phyloP scores from a whole-genome alignment of 768 basidiomycete genomes.

The Russula foetens region DNA sequence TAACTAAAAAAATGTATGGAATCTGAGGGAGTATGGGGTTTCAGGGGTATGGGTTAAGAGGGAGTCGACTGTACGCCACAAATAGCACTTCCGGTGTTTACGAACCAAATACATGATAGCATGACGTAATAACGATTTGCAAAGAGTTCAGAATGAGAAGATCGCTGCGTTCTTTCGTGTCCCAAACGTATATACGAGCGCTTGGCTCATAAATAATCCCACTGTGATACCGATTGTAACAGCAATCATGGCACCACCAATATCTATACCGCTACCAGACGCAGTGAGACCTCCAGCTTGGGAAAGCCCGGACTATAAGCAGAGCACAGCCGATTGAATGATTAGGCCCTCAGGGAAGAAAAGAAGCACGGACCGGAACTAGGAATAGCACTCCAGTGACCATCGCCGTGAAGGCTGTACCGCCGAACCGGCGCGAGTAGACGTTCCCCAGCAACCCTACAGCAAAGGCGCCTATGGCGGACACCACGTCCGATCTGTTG shows the following conservation, averaged over 20 bases:
- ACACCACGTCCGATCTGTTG: conserved; percentile 73
- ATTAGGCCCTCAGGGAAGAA: neutral
- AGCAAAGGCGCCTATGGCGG: conserved; percentile 74
- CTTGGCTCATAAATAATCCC: conserved; percentile 78
- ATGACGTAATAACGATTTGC: neutral
- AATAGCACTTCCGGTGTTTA: neutral
- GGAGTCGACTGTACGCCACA: no score
- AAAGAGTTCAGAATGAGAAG: conserved; percentile 53
- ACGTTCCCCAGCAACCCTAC: conserved; percentile 69
- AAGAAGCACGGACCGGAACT: conserved; percentile 54
- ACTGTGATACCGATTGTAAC: conserved; percentile 86
- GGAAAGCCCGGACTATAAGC: conserved; percentile 63
- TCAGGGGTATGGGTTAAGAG: no score
- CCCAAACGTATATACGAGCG: conserved; percentile 78
- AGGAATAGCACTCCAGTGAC: conserved; percentile 83
- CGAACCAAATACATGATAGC: neutral
- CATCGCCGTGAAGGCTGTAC: conserved; percentile 85
- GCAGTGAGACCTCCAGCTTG: conserved; percentile 82
- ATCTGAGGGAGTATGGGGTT: no score
- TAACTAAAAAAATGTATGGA: no score
- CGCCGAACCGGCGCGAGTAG: conserved; percentile 71
- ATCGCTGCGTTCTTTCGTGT: conserved; percentile 69
- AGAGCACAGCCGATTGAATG: neutral
- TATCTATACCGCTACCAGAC: conserved; percentile 71
- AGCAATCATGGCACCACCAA: conserved; percentile 80